These are phyloP conservation scores for Pythium inflatum DNA, from an alignment of 352 stramenopile genomes.

Conservation along the genomic window DNA sequence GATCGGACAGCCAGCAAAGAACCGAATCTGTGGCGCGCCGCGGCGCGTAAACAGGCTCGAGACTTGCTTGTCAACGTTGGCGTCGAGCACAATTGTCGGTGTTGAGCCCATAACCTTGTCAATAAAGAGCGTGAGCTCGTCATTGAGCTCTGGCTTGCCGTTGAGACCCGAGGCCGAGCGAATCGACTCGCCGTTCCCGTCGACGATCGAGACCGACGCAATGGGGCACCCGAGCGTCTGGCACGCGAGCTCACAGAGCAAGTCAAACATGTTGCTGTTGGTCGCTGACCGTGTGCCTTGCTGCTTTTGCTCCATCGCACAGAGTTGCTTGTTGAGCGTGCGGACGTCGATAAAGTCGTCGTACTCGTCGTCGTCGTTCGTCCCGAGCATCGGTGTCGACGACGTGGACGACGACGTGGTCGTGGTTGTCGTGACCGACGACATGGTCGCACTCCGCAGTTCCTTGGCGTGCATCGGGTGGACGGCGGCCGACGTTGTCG, in stretches of 20 bases:
- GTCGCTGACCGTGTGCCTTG: slow-evolving; percentile 29
- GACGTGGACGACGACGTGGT: slow-evolving; percentile 36
- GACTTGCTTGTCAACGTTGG: slow-evolving; percentile 71
- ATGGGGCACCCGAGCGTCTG: slow-evolving; percentile 83
- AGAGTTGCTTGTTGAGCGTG: slow-evolving; percentile 59
- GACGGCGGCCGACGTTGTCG: slow-evolving; percentile 14
- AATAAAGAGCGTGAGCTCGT: slow-evolving; percentile 68
- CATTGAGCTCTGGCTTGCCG: slow-evolving; percentile 52
- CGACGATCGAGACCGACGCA: slow-evolving; percentile 71
- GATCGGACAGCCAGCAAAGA: slow-evolving; percentile 80
- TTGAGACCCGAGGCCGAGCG: slow-evolving; percentile 56
- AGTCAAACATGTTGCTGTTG: slow-evolving; percentile 79
- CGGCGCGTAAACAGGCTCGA: slow-evolving; percentile 56
- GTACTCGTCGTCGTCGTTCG: slow-evolving; percentile 50
- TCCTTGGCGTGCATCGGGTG: slow-evolving; percentile 29
- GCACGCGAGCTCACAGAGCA: slow-evolving; percentile 80
- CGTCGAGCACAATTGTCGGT: slow-evolving; percentile 73
- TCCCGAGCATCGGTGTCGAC: slow-evolving; percentile 37
- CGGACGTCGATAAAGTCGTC: slow-evolving; percentile 68
- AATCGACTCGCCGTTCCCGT: slow-evolving; percentile 54
- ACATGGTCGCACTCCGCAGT: slow-evolving; percentile 9
- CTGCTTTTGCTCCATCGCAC: slow-evolving; percentile 61
- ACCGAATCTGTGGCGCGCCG: slow-evolving; percentile 54
- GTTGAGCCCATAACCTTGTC: slow-evolving; percentile 82
- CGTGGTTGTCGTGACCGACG: slow-evolving; percentile 9